Conservation (phyloP, 371 early-diverging fungal genomes). For the Mucor sp. region DNA sequence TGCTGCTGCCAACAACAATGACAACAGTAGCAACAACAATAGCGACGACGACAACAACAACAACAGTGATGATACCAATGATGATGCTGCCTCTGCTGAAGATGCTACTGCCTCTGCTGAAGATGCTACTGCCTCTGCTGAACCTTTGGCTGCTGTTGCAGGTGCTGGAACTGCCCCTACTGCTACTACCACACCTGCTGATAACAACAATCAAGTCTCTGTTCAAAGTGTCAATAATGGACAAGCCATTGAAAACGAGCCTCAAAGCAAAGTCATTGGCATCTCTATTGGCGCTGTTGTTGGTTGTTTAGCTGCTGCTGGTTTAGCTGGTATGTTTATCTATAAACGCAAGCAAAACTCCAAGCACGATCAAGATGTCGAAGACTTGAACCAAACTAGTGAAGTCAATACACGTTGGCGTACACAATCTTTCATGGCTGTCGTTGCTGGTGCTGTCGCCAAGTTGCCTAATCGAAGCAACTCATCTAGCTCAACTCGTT, state of each 20-base stretch:
- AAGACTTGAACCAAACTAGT: slow-evolving; percentile 14
- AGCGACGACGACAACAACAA: background rate
- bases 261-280: slow-evolving; percentile 32
- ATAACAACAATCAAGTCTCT: slow-evolving; percentile 12
- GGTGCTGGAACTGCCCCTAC: background rate
- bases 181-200: background rate
- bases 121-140: background rate
- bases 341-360: slow-evolving; percentile 27
- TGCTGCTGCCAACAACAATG: background rate
- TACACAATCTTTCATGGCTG: slow-evolving; percentile 41
- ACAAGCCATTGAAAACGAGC: slow-evolving; percentile 17
- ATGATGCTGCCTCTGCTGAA: background rate
- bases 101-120: background rate
- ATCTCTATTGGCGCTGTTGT: slow-evolving; percentile 38
- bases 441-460: slow-evolving; percentile 42
- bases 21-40: background rate
- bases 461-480: slow-evolving; percentile 29
- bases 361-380: slow-evolving; percentile 20
- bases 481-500: slow-evolving; percentile 14
- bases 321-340: slow-evolving; percentile 45
- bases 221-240: slow-evolving; percentile 17
- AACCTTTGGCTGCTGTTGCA: background rate
- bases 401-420: slow-evolving; percentile 40
- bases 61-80: background rate
- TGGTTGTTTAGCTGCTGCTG: slow-evolving; percentile 44